These are phyloP conservation scores for Drosera capensis DNA, from an alignment of 148 eudicot species.

Conservation along the genomic window DNA sequence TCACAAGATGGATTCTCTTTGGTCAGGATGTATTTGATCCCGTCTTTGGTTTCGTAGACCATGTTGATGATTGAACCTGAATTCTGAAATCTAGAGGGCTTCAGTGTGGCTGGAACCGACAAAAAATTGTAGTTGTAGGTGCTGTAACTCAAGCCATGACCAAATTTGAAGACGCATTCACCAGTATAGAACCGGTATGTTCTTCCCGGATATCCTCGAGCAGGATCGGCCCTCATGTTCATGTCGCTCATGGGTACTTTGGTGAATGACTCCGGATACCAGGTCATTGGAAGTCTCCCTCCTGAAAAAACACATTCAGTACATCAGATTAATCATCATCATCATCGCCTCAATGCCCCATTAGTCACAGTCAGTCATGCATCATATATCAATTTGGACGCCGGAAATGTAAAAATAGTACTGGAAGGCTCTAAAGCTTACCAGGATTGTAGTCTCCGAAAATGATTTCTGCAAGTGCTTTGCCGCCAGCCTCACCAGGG, in stretches of 20 bases:
- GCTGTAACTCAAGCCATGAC: constrained; percentile 80
- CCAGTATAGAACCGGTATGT: constrained; percentile 87
- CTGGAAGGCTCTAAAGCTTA: constrained; percentile 7
- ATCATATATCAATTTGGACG: no score
- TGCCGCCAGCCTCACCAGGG: constrained; percentile 90
- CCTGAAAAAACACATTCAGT: constrained; percentile 27
- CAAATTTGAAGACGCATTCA: constrained; percentile 45
- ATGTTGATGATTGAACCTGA: constrained; percentile 14
- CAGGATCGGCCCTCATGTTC: constrained; percentile 83
- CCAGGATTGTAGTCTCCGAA: constrained; percentile 95
- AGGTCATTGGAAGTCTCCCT: constrained; percentile 81
- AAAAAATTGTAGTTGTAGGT: constrained; percentile 45
- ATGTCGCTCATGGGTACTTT: constrained; percentile 71
- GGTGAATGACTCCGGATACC: constrained; percentile 94
- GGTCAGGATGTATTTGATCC: constrained; percentile 22
- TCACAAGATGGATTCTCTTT: constrained; percentile 45
- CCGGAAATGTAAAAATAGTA: no score
- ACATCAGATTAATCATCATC: not conserved
- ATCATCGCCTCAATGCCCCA: not conserved
- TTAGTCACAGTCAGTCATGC: no score
- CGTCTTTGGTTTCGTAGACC: constrained; percentile 11
- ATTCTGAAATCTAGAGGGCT: constrained; percentile 14
- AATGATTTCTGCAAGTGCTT: constrained; percentile 63
- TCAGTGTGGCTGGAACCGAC: constrained; percentile 36
- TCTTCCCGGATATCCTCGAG: constrained; percentile 77